Evolutionary conservation across 2,329 filamentous ascomycete genomes (phyloP), one percentile per base, ranked within the genome.

Genomic region (Pseudomassariella vexata): DNA sequence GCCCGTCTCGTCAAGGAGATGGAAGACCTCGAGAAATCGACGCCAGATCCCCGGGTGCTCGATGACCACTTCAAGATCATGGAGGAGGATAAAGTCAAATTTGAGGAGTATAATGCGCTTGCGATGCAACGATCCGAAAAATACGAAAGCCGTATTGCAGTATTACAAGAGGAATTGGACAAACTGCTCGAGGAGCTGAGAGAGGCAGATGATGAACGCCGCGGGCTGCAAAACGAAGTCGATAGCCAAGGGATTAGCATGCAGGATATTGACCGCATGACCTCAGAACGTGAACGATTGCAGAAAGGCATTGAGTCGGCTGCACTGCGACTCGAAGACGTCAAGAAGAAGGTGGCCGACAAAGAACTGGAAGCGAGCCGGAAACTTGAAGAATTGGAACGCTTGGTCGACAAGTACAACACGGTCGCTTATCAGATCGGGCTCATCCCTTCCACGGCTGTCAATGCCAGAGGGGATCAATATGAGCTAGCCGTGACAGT

Each of bases 251-350:
- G 92, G 3, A 89, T 98, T 55, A 94, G 88, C 50, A 94, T 95
- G 62, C 85, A 92, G 62, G 92, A 98, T 72, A 96, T 98, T 53
- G 92, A 98, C 70, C 87, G 92, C 58, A 95, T 98, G 90, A 95
- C 88, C 47, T 82, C 85, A 21, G 92, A 98, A 57, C 81, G 89
- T 32, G 92, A 98, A 51, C 80, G 92, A 28, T 73, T 98, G n/a
- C 86, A 94, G 44, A 89, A 83, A 48, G 85, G 82, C 24, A 82
- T 95, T 26, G 87, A 95, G 47, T 75, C 80, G 3, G 84, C 86
- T 0, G 71, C 77, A 5, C 70, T 76, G 34, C 75, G 86, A 32
- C 68, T 95, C 0, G 89, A 95, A 36, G 92, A 96, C 41, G 75
- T 82, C 7, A 94, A 94, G 64, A 82, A 76, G 44, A 82, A 78